Evolutionary conservation across 1,284 basidiomycete species (phyloP), one percentile per base, ranked within the genome.

Genomic region (Apiotrichum sp.): DNA sequence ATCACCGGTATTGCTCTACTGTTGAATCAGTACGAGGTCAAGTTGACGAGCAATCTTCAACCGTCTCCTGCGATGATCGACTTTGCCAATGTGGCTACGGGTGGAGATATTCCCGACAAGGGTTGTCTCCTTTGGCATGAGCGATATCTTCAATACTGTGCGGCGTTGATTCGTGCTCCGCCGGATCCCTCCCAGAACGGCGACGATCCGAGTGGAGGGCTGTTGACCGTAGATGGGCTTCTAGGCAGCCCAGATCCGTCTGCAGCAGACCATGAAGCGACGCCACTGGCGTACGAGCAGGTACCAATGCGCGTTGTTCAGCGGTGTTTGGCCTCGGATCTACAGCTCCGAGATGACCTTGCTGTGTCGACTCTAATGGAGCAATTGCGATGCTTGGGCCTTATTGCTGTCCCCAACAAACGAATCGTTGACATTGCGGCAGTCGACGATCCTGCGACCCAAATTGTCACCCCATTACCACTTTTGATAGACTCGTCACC

Each of bases 401-500:
- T 88, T 59, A 80, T 38, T 47, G 77, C 13, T 80, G 83, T 63
- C 57, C 64, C 33, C 58, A 69, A n/a, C 57, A 67, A 14, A 58
- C 68, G 4, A 66, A 6, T 7, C 5, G 31, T 58, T 11, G 33
- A 40, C 1, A 6, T 36, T 1, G 10, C n/a, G 0, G 34, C 29
- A 2, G 16, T 61, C 0, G 11, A 42, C 33, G 38, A 53, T 13
- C 33, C 35, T 3, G 16, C 40, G 1, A 31, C 43, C 4, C 8
- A 36, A 14, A 44, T 63, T 34, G 46, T 52, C 1, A 88, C 88
- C 64, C 82, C 83, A 0, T 69, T 89, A 11, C 87, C 88, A 0
- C 72, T 86, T 3, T 82, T 85, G 0, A 78, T 88, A 46, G 88
- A 89, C 65, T 73, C 84, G 7, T 86, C 86, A 1, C 79, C 80